Percentiles rank a stretch among this genome's conserved stretches.
Evolutionary conservation across 176 grass and related monocot genomes (phyloP).

Genomic region (Thinopyrum elongatum): DNA sequence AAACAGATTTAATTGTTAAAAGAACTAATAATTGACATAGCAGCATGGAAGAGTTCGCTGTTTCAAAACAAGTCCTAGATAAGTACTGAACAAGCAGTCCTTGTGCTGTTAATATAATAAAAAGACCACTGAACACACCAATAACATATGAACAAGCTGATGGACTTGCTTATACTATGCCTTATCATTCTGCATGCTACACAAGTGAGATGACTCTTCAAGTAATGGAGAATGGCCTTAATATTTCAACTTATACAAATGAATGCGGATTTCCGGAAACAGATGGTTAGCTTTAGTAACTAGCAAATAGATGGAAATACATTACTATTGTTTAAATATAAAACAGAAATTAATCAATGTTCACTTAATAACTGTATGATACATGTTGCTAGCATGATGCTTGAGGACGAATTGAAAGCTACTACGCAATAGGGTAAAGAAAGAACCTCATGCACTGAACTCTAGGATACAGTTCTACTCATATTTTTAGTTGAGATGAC

Average conservation of each 20-base stretch:
- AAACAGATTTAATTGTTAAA: not conserved
- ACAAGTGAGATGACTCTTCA: conserved; percentile 3
- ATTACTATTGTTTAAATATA: no score
- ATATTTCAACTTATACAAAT: not conserved
- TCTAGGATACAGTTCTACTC: not conserved
- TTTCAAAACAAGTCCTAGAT: not conserved
- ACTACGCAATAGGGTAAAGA: not conserved
- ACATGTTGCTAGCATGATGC: not conserved
- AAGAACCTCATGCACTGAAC: not conserved
- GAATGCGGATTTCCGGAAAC: not conserved
- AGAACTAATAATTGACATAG: not conserved
- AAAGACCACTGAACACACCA: not conserved
- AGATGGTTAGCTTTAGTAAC: not conserved
- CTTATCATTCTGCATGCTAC: not conserved
- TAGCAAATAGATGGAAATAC: not conserved
- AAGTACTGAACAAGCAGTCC: not conserved
- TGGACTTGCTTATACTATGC: not conserved
- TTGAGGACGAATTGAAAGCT: not conserved
- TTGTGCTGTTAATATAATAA: not conserved
- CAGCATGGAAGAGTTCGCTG: not conserved
- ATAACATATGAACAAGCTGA: not conserved
- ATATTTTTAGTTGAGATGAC: not conserved
- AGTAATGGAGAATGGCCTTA: not conserved
- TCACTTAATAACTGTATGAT: not conserved
- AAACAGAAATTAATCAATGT: not conserved